phyloP scores from a whole-genome alignment of 2,329 filamentous ascomycete species.

The Falciphora oryzae region DNA sequence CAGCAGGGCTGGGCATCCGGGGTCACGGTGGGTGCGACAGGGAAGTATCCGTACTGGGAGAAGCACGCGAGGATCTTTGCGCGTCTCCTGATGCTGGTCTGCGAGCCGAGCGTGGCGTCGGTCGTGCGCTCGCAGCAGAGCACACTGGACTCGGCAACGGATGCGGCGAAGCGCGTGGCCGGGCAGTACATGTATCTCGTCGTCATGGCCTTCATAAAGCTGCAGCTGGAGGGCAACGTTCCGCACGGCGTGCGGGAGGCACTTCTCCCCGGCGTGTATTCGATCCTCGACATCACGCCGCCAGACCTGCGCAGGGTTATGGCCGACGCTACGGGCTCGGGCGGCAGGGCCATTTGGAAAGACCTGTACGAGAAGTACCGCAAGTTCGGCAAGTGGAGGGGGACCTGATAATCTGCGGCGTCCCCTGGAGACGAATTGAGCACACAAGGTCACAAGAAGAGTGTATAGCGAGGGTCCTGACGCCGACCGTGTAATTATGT shows the following conservation, averaged over 20 bases:
- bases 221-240: slow-evolving; percentile 51
- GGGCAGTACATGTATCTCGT: slow-evolving; percentile 58
- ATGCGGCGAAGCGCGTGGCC: slow-evolving; percentile 54
- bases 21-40: slow-evolving; percentile 21
- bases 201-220: slow-evolving; percentile 52
- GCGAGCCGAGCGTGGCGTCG: slow-evolving; percentile 51
- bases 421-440: neutral
- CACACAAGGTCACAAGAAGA: neutral
- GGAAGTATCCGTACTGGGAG: slow-evolving; percentile 29
- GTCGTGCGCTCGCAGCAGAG: slow-evolving; percentile 41
- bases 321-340: slow-evolving; percentile 54
- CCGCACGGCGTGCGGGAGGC: slow-evolving; percentile 45
- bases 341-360: slow-evolving; percentile 52
- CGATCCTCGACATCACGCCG: slow-evolving; percentile 53
- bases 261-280: slow-evolving; percentile 52
- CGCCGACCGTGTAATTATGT: neutral
- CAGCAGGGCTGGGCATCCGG: slow-evolving; percentile 18
- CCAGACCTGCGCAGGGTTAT: slow-evolving; percentile 49
- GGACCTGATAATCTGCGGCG: slow-evolving; percentile 35
- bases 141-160: slow-evolving; percentile 52
- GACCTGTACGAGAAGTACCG: slow-evolving; percentile 54
- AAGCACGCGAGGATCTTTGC: slow-evolving; percentile 42
- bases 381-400: slow-evolving; percentile 60
- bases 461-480: neutral
- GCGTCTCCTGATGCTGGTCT: slow-evolving; percentile 24